Conservation (phyloP, 345 rosid species). For the Chamaenerion angustifolium region DNA sequence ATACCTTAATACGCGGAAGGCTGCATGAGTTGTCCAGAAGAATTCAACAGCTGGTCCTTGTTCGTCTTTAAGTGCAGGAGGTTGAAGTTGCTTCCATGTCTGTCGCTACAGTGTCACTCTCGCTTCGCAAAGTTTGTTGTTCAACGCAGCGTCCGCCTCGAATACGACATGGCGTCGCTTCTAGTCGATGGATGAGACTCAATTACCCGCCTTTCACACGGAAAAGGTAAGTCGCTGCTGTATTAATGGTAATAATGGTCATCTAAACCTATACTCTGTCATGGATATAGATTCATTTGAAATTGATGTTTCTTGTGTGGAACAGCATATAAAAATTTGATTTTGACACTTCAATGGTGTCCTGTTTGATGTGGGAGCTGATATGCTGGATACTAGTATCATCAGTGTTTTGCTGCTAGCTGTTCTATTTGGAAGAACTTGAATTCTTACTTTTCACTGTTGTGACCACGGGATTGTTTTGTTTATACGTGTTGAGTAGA, state of each 20-base stretch:
- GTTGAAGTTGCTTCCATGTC: conserved; percentile 10
- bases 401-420: too few species aligned
- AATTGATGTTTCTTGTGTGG: too few species aligned
- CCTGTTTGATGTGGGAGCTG: too few species aligned
- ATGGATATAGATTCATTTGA: neutral
- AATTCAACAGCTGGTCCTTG: conserved; percentile 1
- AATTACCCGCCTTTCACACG: conserved; percentile 1
- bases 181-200: conserved; percentile 50
- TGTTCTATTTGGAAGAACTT: too few species aligned
- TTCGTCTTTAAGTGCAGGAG: conserved; percentile 6
- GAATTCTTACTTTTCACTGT: too few species aligned
- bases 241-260: too few species aligned
- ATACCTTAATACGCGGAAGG: conserved; percentile 1
- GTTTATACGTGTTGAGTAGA: too few species aligned
- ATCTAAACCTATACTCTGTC: neutral
- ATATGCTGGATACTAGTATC: too few species aligned
- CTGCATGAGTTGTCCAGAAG: conserved; percentile 12
- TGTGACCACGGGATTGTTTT: too few species aligned
- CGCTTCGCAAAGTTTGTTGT: conserved; percentile 19
- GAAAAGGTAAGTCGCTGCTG: neutral
- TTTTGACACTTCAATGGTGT: too few species aligned
- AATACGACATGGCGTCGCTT: conserved; percentile 47
- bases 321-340: too few species aligned
- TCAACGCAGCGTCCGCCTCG: conserved; percentile 27
- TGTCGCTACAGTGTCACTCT: neutral